Base-by-base conservation (phyloP, 192 early-diverging fungal species). In the Coemansia sp. region DNA sequence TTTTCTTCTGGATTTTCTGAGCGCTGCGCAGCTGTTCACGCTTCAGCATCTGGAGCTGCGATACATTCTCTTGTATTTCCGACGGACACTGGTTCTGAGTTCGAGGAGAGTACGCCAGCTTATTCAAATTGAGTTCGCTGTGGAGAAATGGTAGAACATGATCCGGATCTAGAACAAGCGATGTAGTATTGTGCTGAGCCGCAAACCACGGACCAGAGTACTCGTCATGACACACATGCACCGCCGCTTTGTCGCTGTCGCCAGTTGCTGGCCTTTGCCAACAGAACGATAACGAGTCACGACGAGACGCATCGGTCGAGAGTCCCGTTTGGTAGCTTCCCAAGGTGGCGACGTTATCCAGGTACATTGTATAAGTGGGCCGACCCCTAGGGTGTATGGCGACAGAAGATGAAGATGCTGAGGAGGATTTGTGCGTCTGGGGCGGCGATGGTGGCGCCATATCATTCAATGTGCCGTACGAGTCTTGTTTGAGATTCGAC, bases 181-280 rank as follows among this genome's bases (percentile, higher is more conserved):
- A 58, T 20, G 76, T 58, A 5, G 47, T 44, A 18, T n/a, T 18
- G 12, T 63, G 66, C 27, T 60, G 47, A 44, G 74, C 73, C 52
- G 81, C 72, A 57, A 79, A 69, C 81, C 81, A 83, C 9, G 81
- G 73, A n/a, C 81, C 81, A 18, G 52, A 58, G 15, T 66, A 66
- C 10, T 64, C 60, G 12, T 65, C 60, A 31, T 83, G 73, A 1
- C 64, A 43, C 49, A 80, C 24, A 27, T 12, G 55, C 41, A 73
- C 66, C 10, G 34, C 11, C 38, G 27, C 43, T n/a, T 18, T 27
- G 9, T 22, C 50, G 6, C 11, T 12, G 7, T 40, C 33, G 65
- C 50, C 44, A 10, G 13, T 46, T 33, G 44, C 53, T 5, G 69
- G 18, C 31, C 15, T 60, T 18, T 60, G 57, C 80, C 80, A 83